Evolutionary conservation across 495 filamentous ascomycete genomes (phyloP), one percentile per base, ranked within the genome.

Genomic region (Podospora pseudopauciseta): DNA sequence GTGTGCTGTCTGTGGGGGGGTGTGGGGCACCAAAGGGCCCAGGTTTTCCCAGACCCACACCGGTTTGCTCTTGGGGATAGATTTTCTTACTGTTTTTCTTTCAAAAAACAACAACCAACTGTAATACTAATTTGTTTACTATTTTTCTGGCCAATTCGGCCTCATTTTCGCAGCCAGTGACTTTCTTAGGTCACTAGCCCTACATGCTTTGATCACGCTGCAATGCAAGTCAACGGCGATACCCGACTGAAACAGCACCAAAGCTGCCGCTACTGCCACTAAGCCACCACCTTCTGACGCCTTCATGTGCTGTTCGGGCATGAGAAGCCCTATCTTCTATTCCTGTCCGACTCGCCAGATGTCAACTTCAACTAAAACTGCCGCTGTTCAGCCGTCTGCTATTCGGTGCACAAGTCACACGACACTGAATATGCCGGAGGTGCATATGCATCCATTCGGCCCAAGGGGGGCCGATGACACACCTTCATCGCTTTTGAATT

Each of bases 161-260:
- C n/a, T n/a, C n/a, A n/a, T n/a, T n/a, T n/a, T n/a, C n/a, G n/a
- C n/a, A n/a, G n/a, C n/a, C n/a, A n/a, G n/a, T n/a, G n/a, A n/a
- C n/a, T n/a, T n/a, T n/a, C n/a, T n/a, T n/a, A n/a, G n/a, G n/a
- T n/a, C n/a, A n/a, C n/a, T n/a, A n/a, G n/a, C n/a, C n/a, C n/a
- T n/a, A n/a, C n/a, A 18, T 7, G n/a, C 20, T 27, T 20, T n/a
- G 18, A 16, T 20, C 18, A 58, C 9, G 70, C 67, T 74, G 70
- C 70, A 69, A 74, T 26, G 56, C 56, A 58, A 58, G 56, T n/a
- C 13, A 11, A 20, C 56, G 56, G 56, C 56, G 1, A 58, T 27
- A 5, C 56, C 13, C 23, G 3, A 16, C 56, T 58, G n/a, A 27
- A 27, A 13, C n/a, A 5, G 56, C n/a, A 9, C n/a, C 56, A 27